Conservation (phyloP, 208 protist species). For the Acanthamoeba lenticulata region DNA sequence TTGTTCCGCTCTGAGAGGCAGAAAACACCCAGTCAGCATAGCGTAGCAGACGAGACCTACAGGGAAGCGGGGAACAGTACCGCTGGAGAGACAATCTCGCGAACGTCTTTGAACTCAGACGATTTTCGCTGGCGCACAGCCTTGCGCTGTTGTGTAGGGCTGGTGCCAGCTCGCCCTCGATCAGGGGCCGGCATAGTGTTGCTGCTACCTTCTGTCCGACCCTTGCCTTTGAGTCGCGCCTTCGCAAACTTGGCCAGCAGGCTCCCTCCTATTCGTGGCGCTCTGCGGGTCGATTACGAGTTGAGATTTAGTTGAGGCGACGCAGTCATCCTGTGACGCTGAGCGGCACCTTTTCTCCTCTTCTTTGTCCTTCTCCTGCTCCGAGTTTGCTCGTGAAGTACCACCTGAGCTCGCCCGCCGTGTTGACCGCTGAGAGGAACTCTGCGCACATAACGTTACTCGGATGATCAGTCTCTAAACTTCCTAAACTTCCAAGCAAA, state of each 20-base stretch:
- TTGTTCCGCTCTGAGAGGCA: neutral
- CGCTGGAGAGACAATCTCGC: neutral
- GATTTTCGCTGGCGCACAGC: neutral
- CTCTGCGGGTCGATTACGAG: neutral
- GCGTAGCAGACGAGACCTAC: neutral
- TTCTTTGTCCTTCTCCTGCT: neutral
- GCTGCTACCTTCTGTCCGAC: neutral
- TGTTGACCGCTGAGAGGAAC: neutral
- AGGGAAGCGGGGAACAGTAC: neutral
- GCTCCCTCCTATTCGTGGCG: neutral
- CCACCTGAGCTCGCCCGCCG: too few species aligned
- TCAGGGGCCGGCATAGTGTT: neutral
- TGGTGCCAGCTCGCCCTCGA: neutral
- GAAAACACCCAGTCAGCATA: neutral
- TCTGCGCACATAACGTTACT: too few species aligned
- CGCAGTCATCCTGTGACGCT: neutral
- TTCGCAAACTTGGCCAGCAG: constrained; percentile 64
- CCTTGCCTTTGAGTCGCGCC: neutral
- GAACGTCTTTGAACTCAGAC: neutral
- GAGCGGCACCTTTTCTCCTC: neutral
- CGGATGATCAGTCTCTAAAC: too few species aligned
- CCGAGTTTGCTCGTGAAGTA: too few species aligned
- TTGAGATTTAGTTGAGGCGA: neutral
- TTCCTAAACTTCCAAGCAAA: too few species aligned
- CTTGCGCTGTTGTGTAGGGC: neutral